Evolutionary conservation across 2,329 filamentous ascomycete genomes (phyloP), one percentile per base, ranked within the genome.

Genomic region (Ophiosphaerella korrae): DNA sequence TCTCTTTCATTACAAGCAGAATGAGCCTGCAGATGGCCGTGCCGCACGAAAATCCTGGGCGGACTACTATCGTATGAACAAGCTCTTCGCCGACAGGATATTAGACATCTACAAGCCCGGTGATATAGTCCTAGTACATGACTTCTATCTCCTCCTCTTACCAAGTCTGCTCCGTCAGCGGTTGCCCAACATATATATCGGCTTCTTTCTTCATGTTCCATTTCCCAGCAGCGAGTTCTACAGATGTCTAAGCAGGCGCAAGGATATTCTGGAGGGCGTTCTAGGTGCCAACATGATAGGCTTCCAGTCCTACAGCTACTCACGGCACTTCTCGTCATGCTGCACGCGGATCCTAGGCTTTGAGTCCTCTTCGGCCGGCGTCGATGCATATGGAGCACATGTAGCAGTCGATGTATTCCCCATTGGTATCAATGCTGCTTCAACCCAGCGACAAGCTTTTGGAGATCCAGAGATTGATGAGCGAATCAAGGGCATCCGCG

Each of bases 201-300:
- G 91, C 46, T 97, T 97, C 79, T 97, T 91, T 78, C 80, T 97
- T 40, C 93, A 97, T 74, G 88, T 91, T 39, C 93, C 93, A 0
- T 97, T 97, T 75, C 93, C 93, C 31, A 96, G 92, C 75, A 96
- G 90, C 80, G 94, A 97, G 75, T 97, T 96, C 70, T 85, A 97
- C 71, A 86, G 92, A 41, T 96, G 92, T 72, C 80, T 97, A 48
- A 89, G 90, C 33, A 86, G 90, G 58, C 85, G 93, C 61, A 96
- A 96, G 74, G 92, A 97, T 71, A 82, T 97, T 9, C 80, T 97
- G 12, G 91, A 94, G 62, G 94, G 94, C 42, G 86, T 96, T 40
- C 80, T 97, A 36, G 92, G 93, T 14, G 85, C 93, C 48, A 97
- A 97, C 74, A 87, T 97, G 78, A 85, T 97, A 56, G 92, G 92